Evolutionary conservation across 2,329 filamentous ascomycete genomes (phyloP), one percentile per base, ranked within the genome.

Genomic region (Neofusicoccum parvum): DNA sequence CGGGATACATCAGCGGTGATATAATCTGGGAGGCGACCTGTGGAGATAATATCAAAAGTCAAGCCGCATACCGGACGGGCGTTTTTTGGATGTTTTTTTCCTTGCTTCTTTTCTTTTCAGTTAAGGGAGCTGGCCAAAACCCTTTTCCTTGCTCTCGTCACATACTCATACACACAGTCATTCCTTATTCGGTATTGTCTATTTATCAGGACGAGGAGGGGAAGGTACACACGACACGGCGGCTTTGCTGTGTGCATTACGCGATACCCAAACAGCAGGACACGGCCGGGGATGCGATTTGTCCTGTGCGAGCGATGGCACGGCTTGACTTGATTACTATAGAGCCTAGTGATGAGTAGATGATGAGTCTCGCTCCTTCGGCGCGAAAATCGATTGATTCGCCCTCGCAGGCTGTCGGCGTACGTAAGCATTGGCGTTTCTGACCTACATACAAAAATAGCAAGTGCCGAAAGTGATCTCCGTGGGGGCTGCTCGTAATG

Each of bases 21-120:
- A 9, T 60, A 48, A 60, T 60, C 56, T 48, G 43, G 56, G 17
- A 20, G 5, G 56, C 56, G 41, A 60, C n/a, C 17, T 46, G n/a
- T n/a, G 56, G 56, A 37, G 56, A 59, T 60, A 60, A 60, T 48
- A 36, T 60, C 56, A 60, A 48, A 60, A 48, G 56, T 41, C 45
- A 17, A 46, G 56, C 56, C 56, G 56, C 56, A 60, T 60, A 23
- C 12, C 32, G 43, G 43, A 49, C 43, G 43, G 56, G 56, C 37
- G 53, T 43, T 23, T 43, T 10, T 59, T 12, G 54, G 43, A 37
- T 20, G 11, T 17, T 20, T 5, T 48, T 34, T 12, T 32, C 6
- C 27, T 32, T 32, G 27, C 27, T 32, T 32, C 27, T 32, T n/a
- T 46, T 48, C 15, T 14, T 46, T 48, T 45, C 56, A 49, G 56